These are phyloP conservation scores for Candolleomyces aberdarensis DNA, from an alignment of 768 basidiomycete species.

Conservation along the genomic window DNA sequence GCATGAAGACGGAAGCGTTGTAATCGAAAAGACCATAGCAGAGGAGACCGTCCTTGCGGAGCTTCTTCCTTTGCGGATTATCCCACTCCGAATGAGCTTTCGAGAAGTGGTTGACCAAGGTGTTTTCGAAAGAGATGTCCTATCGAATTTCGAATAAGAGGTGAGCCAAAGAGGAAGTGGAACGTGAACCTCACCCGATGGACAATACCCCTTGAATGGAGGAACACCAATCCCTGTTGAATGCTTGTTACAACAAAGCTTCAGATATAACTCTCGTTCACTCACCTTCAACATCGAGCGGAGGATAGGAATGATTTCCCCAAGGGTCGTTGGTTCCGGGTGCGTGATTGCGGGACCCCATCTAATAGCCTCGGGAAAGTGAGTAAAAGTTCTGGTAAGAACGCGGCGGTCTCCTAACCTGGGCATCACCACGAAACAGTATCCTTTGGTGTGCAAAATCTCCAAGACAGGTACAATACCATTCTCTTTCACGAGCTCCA, in stretches of 20 bases:
- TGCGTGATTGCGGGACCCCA: background rate
- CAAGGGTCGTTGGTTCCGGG: background rate
- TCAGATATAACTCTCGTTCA: too few relatives aligned
- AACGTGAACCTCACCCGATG: background rate
- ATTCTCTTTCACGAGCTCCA: conserved; percentile 5
- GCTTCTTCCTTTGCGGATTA: background rate
- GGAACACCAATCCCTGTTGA: background rate
- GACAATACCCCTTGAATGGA: background rate
- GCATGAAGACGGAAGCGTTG: background rate
- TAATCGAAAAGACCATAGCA: background rate
- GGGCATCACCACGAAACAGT: conserved; percentile 28
- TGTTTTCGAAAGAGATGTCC: conserved; percentile 10
- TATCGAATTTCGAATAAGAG: background rate
- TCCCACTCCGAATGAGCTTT: background rate
- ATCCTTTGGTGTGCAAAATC: conserved; percentile 17
- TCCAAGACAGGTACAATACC: conserved; percentile 22
- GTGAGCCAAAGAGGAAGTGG: background rate
- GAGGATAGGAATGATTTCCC: background rate
- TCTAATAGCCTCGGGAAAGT: background rate
- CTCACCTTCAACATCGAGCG: background rate
- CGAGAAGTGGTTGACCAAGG: conserved; percentile 16
- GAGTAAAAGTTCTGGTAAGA: background rate
- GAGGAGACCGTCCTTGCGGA: background rate
- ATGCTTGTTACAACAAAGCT: too few relatives aligned
- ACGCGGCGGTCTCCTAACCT: conserved; percentile 9